These are phyloP conservation scores for Citrullus colocynthis DNA, from an alignment of 306 rosid species.

Conservation along the genomic window DNA sequence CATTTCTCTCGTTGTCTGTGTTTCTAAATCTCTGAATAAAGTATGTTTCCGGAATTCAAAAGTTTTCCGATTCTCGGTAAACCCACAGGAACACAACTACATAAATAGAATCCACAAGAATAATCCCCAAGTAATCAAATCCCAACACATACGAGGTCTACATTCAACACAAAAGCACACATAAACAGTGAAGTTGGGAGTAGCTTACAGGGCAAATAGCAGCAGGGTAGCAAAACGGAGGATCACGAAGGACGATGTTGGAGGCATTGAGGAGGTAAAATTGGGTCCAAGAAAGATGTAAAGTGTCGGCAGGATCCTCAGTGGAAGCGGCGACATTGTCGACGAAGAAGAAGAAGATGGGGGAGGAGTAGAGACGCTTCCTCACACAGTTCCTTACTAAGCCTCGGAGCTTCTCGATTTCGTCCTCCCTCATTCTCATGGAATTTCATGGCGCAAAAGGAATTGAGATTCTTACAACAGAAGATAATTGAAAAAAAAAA, in stretches of 20 bases:
- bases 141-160: background rate
- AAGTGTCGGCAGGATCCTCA: slow-evolving; percentile 73
- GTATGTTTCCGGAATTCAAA: no score
- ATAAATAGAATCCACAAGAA: background rate
- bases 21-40: no score
- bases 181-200: background rate
- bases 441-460: background rate
- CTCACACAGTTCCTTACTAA: slow-evolving; percentile 85
- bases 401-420: slow-evolving; percentile 82
- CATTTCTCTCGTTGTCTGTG: no score
- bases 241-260: slow-evolving; percentile 74
- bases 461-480: background rate
- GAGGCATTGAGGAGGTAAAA: slow-evolving; percentile 90
- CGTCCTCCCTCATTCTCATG: slow-evolving; percentile 58
- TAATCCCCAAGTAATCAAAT: background rate
- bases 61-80: no score
- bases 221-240: slow-evolving; percentile 87
- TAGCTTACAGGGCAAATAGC: slow-evolving; percentile 64
- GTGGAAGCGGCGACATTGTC: slow-evolving; percentile 84
- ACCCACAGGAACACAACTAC: no score
- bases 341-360: slow-evolving; percentile 61
- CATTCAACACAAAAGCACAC: background rate
- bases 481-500: background rate
- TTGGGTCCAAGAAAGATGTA: slow-evolving; percentile 92
- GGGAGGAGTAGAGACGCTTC: slow-evolving; percentile 85